Evolutionary conservation across 225 moss, liverwort and hornwort species (phyloP).

Genomic region (Rhytidiadelphus loreus): DNA sequence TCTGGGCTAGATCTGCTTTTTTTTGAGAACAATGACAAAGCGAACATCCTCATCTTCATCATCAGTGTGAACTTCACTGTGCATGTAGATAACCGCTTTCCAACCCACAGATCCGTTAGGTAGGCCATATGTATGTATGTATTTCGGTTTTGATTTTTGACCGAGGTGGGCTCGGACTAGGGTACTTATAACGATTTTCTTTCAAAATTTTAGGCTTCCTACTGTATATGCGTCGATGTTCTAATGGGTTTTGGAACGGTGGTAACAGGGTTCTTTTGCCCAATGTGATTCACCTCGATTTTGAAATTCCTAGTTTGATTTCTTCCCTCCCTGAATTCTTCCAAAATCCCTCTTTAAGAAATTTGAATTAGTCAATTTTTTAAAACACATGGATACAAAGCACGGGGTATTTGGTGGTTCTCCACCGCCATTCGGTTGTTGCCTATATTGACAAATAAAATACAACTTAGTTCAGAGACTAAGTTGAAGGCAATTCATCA

Average conservation of each 20-base stretch:
- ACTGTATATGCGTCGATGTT: not conserved
- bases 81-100: not conserved
- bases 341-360: too few relatives aligned
- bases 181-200: not conserved
- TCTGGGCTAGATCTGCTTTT: not conserved
- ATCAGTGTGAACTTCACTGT: not conserved
- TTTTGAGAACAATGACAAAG: not conserved
- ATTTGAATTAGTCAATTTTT: not conserved
- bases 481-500: too few relatives aligned
- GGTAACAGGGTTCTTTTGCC: too few relatives aligned
- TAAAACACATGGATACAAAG: too few relatives aligned
- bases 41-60: not conserved
- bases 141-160: not conserved
- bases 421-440: too few relatives aligned
- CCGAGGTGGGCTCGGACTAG: not conserved
- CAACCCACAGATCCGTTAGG: not conserved
- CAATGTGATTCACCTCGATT: not conserved
- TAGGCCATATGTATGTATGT: not conserved
- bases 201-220: not conserved
- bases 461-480: too few relatives aligned
- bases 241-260: not conserved
- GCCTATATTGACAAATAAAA: too few relatives aligned
- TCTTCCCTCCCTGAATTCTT: too few relatives aligned
- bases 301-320: too few relatives aligned
- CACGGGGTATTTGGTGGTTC: too few relatives aligned